These are phyloP conservation scores for Exutisphaerella laricina DNA, from an alignment of 2,329 filamentous ascomycete species.

Conservation along the genomic window DNA sequence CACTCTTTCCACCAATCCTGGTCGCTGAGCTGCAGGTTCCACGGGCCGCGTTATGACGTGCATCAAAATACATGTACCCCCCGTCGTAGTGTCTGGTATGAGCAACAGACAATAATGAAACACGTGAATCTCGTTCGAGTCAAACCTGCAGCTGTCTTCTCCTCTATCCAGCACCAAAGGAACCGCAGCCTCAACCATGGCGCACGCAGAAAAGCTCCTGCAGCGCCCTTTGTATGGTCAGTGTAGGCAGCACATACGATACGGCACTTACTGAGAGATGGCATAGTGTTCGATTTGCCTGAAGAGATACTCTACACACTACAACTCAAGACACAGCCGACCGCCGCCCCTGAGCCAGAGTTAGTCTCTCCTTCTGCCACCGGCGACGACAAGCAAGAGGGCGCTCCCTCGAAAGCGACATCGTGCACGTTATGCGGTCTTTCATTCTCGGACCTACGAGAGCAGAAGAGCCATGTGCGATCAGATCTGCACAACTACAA, in stretches of 20 bases:
- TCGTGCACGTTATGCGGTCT: conserved; percentile 76
- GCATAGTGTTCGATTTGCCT: conserved; percentile 74
- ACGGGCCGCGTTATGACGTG: neutral
- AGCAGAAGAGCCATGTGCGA: conserved; percentile 79
- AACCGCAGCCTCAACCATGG: conserved; percentile 21
- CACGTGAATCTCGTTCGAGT: neutral
- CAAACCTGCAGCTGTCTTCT: too few species aligned
- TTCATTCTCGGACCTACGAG: conserved; percentile 64
- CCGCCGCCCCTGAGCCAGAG: conserved; percentile 20
- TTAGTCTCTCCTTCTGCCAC: conserved; percentile 22
- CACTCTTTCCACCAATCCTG: conserved; percentile 1
- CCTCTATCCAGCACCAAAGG: too few species aligned
- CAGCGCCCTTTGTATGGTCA: conserved; percentile 48
- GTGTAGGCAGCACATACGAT: too few species aligned
- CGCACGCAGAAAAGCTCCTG: conserved; percentile 34
- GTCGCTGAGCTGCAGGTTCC: neutral
- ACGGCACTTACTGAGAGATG: too few species aligned
- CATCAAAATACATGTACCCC: too few species aligned
- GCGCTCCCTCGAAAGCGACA: conserved; percentile 54
- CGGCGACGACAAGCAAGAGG: conserved; percentile 36
- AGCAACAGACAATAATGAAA: neutral
- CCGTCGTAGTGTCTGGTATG: neutral
- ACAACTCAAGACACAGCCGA: conserved; percentile 50
- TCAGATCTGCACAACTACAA: conserved; percentile 95
- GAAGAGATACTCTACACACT: conserved; percentile 65